phyloP scores from a whole-genome alignment of 495 filamentous ascomycete species.

The Hypoxylon cercidicola region DNA sequence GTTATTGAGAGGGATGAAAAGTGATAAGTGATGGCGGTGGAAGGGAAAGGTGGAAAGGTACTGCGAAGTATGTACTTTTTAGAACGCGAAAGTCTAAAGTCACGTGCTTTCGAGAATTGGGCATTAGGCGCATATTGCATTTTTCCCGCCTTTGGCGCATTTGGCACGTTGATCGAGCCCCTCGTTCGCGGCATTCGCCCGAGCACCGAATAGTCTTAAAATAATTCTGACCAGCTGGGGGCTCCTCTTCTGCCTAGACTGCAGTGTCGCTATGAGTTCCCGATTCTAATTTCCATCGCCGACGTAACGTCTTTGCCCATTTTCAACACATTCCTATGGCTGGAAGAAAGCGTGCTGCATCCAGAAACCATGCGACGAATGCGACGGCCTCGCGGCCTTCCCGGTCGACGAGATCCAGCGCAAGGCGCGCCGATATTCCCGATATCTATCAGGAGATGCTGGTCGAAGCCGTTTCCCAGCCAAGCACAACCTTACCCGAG shows the following conservation, averaged over 20 bases:
- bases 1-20: background rate
- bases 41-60: background rate
- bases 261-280: conserved; percentile 10
- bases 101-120: conserved; percentile 46
- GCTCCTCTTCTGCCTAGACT: background rate
- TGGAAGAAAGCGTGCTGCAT: conserved; percentile 41
- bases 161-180: conserved; percentile 10
- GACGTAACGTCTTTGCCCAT: conserved; percentile 3
- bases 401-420: conserved; percentile 33
- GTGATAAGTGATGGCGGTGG: background rate
- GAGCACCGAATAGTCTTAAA: conserved; percentile 6
- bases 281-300: background rate
- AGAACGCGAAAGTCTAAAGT: conserved; percentile 24
- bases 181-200: conserved; percentile 21
- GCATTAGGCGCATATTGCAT: conserved; percentile 5
- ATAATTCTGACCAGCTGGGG: background rate
- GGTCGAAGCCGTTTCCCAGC: conserved; percentile 65
- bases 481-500: conserved; percentile 36
- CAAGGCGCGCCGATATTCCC: conserved; percentile 49
- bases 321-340: conserved; percentile 28
- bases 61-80: background rate
- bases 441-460: conserved; percentile 76
- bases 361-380: conserved; percentile 27
- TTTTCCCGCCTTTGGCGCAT: conserved; percentile 5
- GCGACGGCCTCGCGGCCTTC: conserved; percentile 34